Evolutionary conservation across 345 rosid species (phyloP).

Genomic region (Eucalyptus grandis): DNA sequence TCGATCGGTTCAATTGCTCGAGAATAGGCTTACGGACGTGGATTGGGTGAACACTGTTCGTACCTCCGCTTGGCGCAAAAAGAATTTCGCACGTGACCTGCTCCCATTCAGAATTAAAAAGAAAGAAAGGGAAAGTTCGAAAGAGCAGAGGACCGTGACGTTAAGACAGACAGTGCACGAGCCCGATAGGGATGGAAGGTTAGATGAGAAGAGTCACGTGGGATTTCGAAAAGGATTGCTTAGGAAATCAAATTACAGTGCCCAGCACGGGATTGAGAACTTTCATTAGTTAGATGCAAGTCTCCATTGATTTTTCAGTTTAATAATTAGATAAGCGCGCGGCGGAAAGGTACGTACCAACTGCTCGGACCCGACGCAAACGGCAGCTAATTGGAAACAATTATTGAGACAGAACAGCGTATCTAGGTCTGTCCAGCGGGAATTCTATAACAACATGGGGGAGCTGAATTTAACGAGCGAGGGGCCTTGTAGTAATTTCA

Average conservation of each 20-base stretch:
- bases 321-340: background rate
- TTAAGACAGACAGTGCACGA: background rate
- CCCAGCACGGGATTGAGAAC: background rate
- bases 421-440: background rate
- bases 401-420: background rate
- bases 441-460: background rate
- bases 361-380: background rate
- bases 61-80: background rate
- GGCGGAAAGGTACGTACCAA: background rate
- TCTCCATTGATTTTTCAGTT: background rate
- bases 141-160: background rate
- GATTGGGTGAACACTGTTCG: accelerated
- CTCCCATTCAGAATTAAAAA: too few relatives aligned
- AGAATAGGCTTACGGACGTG: accelerated
- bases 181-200: background rate
- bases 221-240: background rate
- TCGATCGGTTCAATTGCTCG: background rate
- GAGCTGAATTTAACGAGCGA: background rate
- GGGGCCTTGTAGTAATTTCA: background rate
- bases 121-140: background rate
- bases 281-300: background rate
- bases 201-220: background rate
- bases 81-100: too few relatives aligned
- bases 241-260: background rate
- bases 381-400: background rate